These are phyloP conservation scores for Trichoderma reesei DNA, from an alignment of 495 filamentous ascomycete species.

Conservation along the genomic window DNA sequence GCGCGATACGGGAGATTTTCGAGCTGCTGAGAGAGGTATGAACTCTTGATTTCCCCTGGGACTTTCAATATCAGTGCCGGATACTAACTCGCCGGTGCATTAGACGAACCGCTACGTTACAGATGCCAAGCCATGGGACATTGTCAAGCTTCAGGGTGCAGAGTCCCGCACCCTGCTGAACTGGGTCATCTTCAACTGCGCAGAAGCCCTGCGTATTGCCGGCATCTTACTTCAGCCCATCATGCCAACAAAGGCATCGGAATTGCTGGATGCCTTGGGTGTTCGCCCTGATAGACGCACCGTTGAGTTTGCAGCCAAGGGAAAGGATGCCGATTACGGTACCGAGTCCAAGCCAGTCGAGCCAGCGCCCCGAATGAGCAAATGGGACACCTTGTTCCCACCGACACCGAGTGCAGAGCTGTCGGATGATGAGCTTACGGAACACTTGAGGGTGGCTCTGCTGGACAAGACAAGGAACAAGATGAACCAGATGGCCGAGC, in stretches of 20 bases:
- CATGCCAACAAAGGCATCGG: conserved; percentile 69
- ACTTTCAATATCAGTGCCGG: too few species aligned
- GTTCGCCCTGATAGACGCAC: conserved; percentile 52
- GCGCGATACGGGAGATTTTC: conserved; percentile 59
- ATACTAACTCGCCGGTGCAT: neutral
- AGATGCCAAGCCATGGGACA: conserved; percentile 26
- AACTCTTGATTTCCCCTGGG: neutral
- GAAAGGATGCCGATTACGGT: conserved; percentile 62
- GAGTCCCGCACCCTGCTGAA: conserved; percentile 14
- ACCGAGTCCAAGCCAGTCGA: neutral
- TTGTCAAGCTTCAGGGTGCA: conserved; percentile 12
- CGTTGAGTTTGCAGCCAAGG: conserved; percentile 45
- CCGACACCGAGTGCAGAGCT: conserved; percentile 17
- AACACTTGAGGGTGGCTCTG: conserved; percentile 2
- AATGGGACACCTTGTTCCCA: conserved; percentile 26
- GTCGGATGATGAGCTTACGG: conserved; percentile 1
- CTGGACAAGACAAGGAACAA: neutral
- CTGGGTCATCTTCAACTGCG: conserved; percentile 53
- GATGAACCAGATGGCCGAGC: conserved; percentile 2
- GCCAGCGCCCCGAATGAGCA: neutral
- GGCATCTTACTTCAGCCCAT: conserved; percentile 86
- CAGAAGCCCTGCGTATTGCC: conserved; percentile 68
- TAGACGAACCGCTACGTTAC: conserved; percentile 11
- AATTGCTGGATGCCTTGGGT: conserved; percentile 67
- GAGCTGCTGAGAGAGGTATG: conserved; percentile 45